phyloP scores from a whole-genome alignment of 495 filamentous ascomycete species.

The Trichoderma orchidacearum region DNA sequence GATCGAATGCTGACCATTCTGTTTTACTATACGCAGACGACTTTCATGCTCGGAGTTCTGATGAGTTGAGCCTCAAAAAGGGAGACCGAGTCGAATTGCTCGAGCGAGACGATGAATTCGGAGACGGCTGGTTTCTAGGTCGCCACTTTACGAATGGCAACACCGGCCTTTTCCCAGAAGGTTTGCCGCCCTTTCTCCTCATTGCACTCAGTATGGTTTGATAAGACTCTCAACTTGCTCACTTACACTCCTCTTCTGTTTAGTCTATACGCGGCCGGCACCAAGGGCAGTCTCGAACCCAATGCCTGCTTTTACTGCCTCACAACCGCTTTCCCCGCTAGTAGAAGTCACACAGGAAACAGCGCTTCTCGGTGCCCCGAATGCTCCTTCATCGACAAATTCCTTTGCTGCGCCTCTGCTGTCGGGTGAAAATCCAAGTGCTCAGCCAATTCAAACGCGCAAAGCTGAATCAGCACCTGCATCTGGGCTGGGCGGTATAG shows the following conservation, averaged over 20 bases:
- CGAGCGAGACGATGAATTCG: constrained; percentile 93
- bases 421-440: not conserved
- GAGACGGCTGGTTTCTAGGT: constrained; percentile 95
- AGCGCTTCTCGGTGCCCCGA: not conserved
- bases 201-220: no score
- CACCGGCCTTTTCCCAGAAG: constrained; percentile 82
- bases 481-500: not conserved
- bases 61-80: constrained; percentile 79
- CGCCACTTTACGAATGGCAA: constrained; percentile 59
- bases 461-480: constrained; percentile 12
- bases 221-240: not conserved
- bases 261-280: constrained; percentile 40
- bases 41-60: constrained; percentile 76
- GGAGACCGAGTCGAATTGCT: constrained; percentile 85
- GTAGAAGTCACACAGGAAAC: constrained; percentile 11
- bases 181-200: constrained; percentile 31
- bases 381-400: not conserved
- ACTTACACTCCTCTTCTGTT: not conserved
- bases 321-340: constrained; percentile 17
- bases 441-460: not conserved
- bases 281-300: constrained; percentile 18
- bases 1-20: constrained; percentile 7
- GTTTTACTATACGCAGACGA: constrained; percentile 44
- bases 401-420: not conserved
- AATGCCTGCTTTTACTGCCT: constrained; percentile 7